Base-by-base conservation (phyloP, 2,329 filamentous ascomycete genomes). In the Bertia moriformis region DNA sequence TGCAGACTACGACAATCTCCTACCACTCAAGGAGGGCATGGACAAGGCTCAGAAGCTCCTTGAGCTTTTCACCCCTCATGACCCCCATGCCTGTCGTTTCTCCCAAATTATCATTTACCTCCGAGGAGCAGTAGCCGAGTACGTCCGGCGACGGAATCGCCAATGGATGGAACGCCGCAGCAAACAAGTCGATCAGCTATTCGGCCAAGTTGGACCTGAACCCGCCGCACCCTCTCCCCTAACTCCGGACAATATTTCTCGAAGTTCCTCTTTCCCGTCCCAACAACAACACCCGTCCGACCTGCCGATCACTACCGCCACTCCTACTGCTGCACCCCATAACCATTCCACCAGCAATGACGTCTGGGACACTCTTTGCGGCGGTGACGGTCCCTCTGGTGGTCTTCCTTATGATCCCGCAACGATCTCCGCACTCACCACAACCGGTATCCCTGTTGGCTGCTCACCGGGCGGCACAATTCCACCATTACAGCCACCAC, bases 121-220 rank as follows among this genome's bases (percentile, higher is more conserved):
- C n/a, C 56, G 54, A n/a, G 47, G 44, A 4, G 56, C 58, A 5
- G 56, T 59, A 13, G 33, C 50, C 4, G 56, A 59, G 42, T 58
- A 59, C 33, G 50, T 60, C 38, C 51, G 50, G 17, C 49, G 50
- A 33, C 52, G 58, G 3, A 59, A 58, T 24, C 53, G 54, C 17
- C 49, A 55, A 40, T 59, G 58, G 52, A 58, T 59, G 54, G 52
- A 59, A 20, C 49, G 46, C 13, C 51, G 58, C 35, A 56, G 57
- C 40, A 51, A 49, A 44, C 57, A 60, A 42, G 58, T 61, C 29
- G 56, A 59, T 40, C 58, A 59, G 43, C 55, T 61, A n/a, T 61
- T 61, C 39, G 58, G 57, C n/a, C 15, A 35, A n/a, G 22, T 30
- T 18, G 39, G 42, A 40, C 19, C 29, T 38, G 24, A 29, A n/a